Evolutionary conservation across 345 rosid genomes (phyloP).

Genomic region (Xanthoceras sorbifolium): DNA sequence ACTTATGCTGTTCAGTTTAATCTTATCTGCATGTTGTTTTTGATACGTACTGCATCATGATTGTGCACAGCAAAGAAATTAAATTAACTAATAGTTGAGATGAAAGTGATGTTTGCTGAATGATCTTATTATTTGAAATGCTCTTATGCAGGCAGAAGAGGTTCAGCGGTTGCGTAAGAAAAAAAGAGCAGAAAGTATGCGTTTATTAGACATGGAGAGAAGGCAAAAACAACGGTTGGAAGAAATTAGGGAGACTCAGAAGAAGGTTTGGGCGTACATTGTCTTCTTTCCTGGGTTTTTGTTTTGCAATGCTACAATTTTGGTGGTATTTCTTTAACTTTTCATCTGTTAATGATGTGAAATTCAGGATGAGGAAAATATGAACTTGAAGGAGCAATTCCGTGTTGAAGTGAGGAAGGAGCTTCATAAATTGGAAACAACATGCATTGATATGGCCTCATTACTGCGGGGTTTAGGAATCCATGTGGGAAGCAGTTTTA

Average conservation of each 20-base stretch:
- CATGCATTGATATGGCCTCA: constrained; percentile 66
- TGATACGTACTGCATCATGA: not conserved
- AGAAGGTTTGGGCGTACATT: constrained; percentile 53
- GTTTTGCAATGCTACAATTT: not conserved
- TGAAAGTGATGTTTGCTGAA: not conserved
- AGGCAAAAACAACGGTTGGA: constrained; percentile 82
- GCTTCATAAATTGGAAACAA: constrained; percentile 60
- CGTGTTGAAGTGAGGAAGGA: constrained; percentile 62
- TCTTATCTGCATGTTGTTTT: not conserved
- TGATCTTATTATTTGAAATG: not conserved
- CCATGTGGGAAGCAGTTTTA: constrained; percentile 49
- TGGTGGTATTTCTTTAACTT: not conserved
- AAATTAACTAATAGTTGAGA: not conserved
- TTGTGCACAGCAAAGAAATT: not conserved
- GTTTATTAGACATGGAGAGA: constrained; percentile 75
- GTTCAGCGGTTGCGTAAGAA: constrained; percentile 69
- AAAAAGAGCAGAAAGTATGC: constrained; percentile 57
- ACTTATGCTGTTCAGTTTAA: not conserved
- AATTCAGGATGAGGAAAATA: constrained; percentile 74
- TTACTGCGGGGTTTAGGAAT: constrained; percentile 80
- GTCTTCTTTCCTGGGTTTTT: not conserved
- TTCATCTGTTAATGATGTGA: not conserved
- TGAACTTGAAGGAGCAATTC: constrained; percentile 66
- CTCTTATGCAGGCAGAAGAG: constrained; percentile 71
- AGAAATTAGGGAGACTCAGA: constrained; percentile 85